Percentiles rank a stretch among this genome's conserved stretches.
Conservation (phyloP, 2,329 filamentous ascomycete species). For the Aspergillus caelatus region DNA sequence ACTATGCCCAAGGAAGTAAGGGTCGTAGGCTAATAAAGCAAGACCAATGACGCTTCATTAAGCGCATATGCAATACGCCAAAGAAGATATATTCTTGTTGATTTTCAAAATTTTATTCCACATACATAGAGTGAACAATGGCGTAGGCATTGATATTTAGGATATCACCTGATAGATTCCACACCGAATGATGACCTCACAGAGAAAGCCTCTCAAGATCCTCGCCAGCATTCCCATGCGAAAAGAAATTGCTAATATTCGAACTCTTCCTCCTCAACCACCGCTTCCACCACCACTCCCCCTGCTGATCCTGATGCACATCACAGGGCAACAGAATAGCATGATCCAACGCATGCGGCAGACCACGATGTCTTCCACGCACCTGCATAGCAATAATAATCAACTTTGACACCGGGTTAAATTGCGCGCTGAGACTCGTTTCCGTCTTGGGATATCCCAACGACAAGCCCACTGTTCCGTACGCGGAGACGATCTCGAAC, state of each 20-base stretch:
- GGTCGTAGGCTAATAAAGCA: no score
- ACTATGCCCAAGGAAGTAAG: no score
- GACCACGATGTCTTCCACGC: constrained; percentile 63
- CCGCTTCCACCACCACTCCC: constrained; percentile 22
- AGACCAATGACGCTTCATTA: no score
- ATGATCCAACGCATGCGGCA: constrained; percentile 67
- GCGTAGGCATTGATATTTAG: no score
- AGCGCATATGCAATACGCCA: fast-evolving
- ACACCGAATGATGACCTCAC: not conserved
- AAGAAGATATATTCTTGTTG: no score
- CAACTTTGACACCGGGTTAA: constrained; percentile 67
- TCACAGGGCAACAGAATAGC: constrained; percentile 68
- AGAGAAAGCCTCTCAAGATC: constrained; percentile 30
- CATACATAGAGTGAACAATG: no score
- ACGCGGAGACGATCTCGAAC: constrained; percentile 84
- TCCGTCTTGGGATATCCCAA: constrained; percentile 76
- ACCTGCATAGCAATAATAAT: constrained; percentile 67
- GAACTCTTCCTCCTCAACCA: constrained; percentile 18
- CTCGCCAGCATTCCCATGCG: not conserved
- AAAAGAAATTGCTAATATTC: constrained; percentile 15
- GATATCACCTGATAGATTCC: no score
- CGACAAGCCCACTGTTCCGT: constrained; percentile 87
- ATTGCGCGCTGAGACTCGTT: constrained; percentile 77
- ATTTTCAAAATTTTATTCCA: no score
- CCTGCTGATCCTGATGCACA: constrained; percentile 9